Conservation (phyloP, 2,329 filamentous ascomycete species). For the Cladosporium sp. region DNA sequence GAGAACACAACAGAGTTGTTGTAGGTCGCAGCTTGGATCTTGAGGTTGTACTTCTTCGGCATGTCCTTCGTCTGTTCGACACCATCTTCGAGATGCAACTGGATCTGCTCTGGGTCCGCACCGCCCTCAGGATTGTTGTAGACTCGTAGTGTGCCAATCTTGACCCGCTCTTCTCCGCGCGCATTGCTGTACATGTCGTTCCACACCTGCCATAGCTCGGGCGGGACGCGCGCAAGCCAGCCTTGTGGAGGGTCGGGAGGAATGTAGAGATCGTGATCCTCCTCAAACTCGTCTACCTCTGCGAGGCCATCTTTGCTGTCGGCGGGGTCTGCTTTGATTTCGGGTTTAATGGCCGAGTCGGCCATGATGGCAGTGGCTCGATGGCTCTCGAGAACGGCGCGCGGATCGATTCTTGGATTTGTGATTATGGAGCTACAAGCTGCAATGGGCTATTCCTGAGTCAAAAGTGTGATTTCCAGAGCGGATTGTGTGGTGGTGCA, state of each 20-base stretch:
- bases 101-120: conserved; percentile 22
- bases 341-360: conserved; percentile 19
- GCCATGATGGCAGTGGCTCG: conserved; percentile 8
- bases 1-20: conserved; percentile 89
- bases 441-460: no score
- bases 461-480: neutral
- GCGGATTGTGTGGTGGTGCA: neutral
- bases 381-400: neutral
- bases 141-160: conserved; percentile 53
- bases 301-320: conserved; percentile 8
- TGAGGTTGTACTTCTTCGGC: conserved; percentile 84
- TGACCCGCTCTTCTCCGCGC: conserved; percentile 49
- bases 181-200: conserved; percentile 68
- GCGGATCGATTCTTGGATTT: neutral
- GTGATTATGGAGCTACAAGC: no score
- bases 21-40: conserved; percentile 62
- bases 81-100: conserved; percentile 61
- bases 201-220: conserved; percentile 79
- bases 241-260: conserved; percentile 21
- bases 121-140: conserved; percentile 38
- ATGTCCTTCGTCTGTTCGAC: conserved; percentile 66
- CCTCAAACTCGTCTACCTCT: conserved; percentile 30
- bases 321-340: conserved; percentile 23
- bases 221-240: conserved; percentile 75
- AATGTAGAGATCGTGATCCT: conserved; percentile 30